phyloP scores from a whole-genome alignment of 176 grass and related monocot genomes.

The Phoenix roebelenii region DNA sequence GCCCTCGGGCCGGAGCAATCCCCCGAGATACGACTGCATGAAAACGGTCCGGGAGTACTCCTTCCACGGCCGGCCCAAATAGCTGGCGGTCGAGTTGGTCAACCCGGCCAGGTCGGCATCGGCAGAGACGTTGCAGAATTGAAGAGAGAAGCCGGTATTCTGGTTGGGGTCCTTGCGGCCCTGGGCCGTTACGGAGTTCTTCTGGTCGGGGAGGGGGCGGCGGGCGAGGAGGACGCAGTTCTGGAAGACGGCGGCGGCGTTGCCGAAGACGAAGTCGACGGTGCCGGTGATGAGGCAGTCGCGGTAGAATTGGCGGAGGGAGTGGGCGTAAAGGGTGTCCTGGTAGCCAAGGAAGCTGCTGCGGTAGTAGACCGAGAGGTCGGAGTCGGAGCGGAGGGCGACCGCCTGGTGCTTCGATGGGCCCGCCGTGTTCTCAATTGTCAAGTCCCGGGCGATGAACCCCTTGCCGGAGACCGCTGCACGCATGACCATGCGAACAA shows the following conservation, averaged over 20 bases:
- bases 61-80: slow-evolving; percentile 19
- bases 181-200: slow-evolving; percentile 73
- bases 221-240: slow-evolving; percentile 33
- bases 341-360: slow-evolving; percentile 73
- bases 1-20: slow-evolving; percentile 5
- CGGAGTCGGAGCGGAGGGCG: slow-evolving; percentile 61
- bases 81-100: not conserved
- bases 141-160: slow-evolving; percentile 66
- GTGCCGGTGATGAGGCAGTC: slow-evolving; percentile 57
- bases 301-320: slow-evolving; percentile 81
- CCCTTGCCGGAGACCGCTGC: too few species aligned
- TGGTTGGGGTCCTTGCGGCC: slow-evolving; percentile 43
- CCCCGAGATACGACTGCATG: slow-evolving; percentile 11
- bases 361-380: slow-evolving; percentile 74
- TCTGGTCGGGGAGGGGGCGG: slow-evolving; percentile 28
- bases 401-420: slow-evolving; percentile 65
- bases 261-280: slow-evolving; percentile 88
- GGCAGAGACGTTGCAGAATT: slow-evolving; percentile 54
- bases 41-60: slow-evolving; percentile 9
- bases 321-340: slow-evolving; percentile 93
- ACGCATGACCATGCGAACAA: not conserved
- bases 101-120: not conserved
- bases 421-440: slow-evolving; percentile 73
- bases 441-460: slow-evolving; percentile 74
- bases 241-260: slow-evolving; percentile 76